A percentile compares a stretch with the other conserved stretches of the same genome.
Conservation (phyloP, 768 basidiomycete genomes). For the Boletus sp. region DNA sequence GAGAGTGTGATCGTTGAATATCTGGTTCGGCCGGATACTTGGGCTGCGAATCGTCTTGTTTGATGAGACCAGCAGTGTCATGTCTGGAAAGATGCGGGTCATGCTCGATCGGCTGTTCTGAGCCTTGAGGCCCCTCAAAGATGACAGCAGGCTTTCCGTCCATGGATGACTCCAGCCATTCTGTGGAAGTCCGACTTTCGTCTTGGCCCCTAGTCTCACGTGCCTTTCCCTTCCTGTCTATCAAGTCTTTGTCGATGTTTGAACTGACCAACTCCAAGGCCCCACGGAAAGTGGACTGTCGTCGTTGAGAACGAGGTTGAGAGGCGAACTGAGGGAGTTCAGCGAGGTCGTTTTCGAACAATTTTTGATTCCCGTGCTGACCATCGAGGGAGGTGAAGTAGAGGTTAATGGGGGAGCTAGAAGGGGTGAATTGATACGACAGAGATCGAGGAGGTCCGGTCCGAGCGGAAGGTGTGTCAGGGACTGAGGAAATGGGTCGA, state of each 20-base stretch:
- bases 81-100: conserved; percentile 20
- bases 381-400: conserved; percentile 24
- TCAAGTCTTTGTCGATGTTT: conserved; percentile 33
- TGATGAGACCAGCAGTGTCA: background rate
- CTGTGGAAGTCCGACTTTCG: conserved; percentile 51
- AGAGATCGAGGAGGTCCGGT: conserved; percentile 75
- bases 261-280: conserved; percentile 48
- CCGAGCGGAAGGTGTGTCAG: conserved; percentile 54
- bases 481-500: conserved; percentile 10
- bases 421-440: conserved; percentile 58
- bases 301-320: conserved; percentile 16
- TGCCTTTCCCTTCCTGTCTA: conserved; percentile 54
- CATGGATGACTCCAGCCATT: conserved; percentile 52
- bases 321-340: conserved; percentile 36
- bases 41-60: conserved; percentile 6
- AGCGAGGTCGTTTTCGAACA: conserved; percentile 31
- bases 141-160: conserved; percentile 42
- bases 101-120: conserved; percentile 21
- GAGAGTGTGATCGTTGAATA: conserved; percentile 24
- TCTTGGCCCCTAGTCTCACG: conserved; percentile 47
- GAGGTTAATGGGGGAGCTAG: conserved; percentile 38
- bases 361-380: conserved; percentile 25
- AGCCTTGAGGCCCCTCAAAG: conserved; percentile 27
- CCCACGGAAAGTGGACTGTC: conserved; percentile 55
- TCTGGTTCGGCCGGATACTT: conserved; percentile 1